Evolutionary conservation across 1,284 basidiomycete genomes (phyloP).

Genomic region (Cryptococcus hybrid): DNA sequence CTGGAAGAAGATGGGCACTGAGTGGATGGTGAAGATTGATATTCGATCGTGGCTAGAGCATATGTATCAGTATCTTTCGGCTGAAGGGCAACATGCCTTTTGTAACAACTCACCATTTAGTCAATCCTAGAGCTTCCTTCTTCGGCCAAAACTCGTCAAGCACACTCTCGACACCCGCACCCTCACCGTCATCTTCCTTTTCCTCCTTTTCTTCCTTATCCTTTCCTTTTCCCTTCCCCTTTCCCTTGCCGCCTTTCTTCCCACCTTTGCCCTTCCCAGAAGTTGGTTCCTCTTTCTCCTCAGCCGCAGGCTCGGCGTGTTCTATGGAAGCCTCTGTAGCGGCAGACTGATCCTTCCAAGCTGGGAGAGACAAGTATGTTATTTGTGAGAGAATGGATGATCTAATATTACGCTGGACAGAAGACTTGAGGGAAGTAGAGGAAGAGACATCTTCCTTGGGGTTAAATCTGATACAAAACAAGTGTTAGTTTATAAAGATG

Average conservation of each 20-base stretch:
- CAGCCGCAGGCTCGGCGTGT: not conserved
- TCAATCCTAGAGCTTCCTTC: conserved; percentile 88
- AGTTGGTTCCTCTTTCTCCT: conserved; percentile 13
- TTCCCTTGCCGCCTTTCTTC: conserved; percentile 32
- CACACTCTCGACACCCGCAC: conserved; percentile 55
- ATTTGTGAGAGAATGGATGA: conserved; percentile 77
- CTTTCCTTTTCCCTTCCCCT: conserved; percentile 37
- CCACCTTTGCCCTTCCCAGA: conserved; percentile 33
- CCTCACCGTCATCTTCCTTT: conserved; percentile 44
- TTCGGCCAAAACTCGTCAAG: conserved; percentile 97
- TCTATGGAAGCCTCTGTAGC: conserved; percentile 4
- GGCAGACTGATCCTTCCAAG: conserved; percentile 28
- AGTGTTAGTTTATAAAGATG: not conserved
- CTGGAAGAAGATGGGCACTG: conserved; percentile 91
- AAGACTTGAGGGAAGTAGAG: conserved; percentile 93
- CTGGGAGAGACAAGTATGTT: conserved; percentile 59
- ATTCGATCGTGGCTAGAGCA: conserved; percentile 83
- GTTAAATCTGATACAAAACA: conserved; percentile 61
- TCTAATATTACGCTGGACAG: conserved; percentile 87
- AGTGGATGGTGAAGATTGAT: conserved; percentile 83
- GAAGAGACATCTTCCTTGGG: conserved; percentile 84
- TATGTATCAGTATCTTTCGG: not conserved
- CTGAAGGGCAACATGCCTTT: conserved; percentile 19
- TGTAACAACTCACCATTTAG: conserved; percentile 76
- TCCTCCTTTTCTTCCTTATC: conserved; percentile 27